Percentiles rank a stretch among this genome's conserved stretches.
These are phyloP conservation scores for Coemansia sp. DNA, from an alignment of 192 early-diverging fungal species.

Conservation along the genomic window DNA sequence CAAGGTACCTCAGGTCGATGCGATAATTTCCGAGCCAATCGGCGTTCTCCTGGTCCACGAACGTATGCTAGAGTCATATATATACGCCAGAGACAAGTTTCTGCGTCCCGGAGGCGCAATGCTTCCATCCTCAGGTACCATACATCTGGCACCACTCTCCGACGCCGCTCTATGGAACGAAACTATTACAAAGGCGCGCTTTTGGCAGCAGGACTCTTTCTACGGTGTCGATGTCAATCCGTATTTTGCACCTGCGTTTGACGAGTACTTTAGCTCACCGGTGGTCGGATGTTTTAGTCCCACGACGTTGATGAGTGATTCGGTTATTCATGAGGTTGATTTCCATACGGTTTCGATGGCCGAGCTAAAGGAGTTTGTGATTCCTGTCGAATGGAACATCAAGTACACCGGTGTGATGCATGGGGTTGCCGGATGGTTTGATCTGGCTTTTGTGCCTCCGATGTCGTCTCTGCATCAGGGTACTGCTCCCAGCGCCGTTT, in stretches of 20 bases:
- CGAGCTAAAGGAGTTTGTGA: conserved; percentile 78
- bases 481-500: conserved; percentile 55
- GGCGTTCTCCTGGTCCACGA: conserved; percentile 97
- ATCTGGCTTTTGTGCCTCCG: conserved; percentile 76
- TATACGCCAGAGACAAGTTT: conserved; percentile 71
- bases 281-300: conserved; percentile 94
- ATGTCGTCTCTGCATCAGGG: conserved; percentile 33
- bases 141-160: conserved; percentile 84
- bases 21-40: conserved; percentile 96
- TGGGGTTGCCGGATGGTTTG: conserved; percentile 97
- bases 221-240: conserved; percentile 92
- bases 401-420: conserved; percentile 89
- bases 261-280: conserved; percentile 80
- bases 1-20: conserved; percentile 79
- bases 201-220: conserved; percentile 85
- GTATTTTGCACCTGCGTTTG: conserved; percentile 76
- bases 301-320: conserved; percentile 68
- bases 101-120: conserved; percentile 91
- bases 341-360: conserved; percentile 79
- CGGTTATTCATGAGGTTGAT: conserved; percentile 68
- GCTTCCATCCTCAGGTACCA: conserved; percentile 86
- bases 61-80: conserved; percentile 74
- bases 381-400: conserved; percentile 80
- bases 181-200: conserved; percentile 88
- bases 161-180: conserved; percentile 83